Base-by-base conservation (phyloP, 2,329 filamentous ascomycete genomes). In the Metarhizium humberi region DNA sequence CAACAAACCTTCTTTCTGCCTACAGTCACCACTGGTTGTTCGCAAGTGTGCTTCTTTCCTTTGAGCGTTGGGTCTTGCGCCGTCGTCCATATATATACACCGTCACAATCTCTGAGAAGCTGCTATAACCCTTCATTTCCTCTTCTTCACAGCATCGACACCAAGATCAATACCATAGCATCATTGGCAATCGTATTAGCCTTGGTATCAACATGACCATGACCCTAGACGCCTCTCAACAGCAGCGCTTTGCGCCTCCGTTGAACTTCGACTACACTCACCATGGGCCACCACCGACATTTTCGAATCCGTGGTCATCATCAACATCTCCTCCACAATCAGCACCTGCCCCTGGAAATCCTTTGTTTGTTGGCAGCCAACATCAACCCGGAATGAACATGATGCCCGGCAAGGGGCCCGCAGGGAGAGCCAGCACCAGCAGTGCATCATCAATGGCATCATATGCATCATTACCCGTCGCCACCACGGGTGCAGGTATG, bases 261-360 rank as follows among this genome's bases (percentile, higher is more conserved):
- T 73, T 95, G 76, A 84, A 83, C 72, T 94, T 92, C 78, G 89
- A 92, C 71, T 90, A 89, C 73, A 73, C 76, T 57, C 73, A 48
- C 25, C 68, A 70, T 62, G 59, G 58, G 69, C 78, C 66, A 69
- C 79, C 76, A 68, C 79, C 74, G 84, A 87, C 94, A 61, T 96
- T 96, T 76, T 91, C 87, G 66, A 94, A 96, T 71, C 91, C 91
- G 46, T 96, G 92, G 92, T 81, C 88, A 55, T 77, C 88, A 55
- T 77, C 84, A 36, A 71, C 77, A 11, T 70, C 77, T 25, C 65
- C 74, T 36, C 61, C 71, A 55, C 69, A 69, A 59, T 57, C 74
- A 69, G 59, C 74, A 77, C 60, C 78, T 69, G 64, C 76, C 67
- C 58, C 79, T 73, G 69, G 79, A 74, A 77, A 83, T 74, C 72